These are phyloP conservation scores for Phytophthora cajani DNA, from an alignment of 352 stramenopile genomes.

Conservation along the genomic window DNA sequence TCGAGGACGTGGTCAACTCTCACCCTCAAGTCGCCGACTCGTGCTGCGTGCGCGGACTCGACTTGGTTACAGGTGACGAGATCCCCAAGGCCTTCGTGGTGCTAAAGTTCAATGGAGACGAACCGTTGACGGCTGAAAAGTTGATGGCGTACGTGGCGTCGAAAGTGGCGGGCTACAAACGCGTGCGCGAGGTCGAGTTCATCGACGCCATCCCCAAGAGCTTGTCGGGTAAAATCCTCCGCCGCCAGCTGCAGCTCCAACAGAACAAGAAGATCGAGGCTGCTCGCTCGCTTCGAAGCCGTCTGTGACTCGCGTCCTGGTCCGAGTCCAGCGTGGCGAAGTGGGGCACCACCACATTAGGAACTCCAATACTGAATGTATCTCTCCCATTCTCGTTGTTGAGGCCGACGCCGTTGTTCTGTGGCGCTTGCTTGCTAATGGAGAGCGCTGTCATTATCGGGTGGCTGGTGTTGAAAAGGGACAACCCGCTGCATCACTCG, in stretches of 20 bases:
- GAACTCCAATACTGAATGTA: not conserved
- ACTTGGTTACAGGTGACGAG: slow-evolving; percentile 81
- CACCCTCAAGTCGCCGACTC: slow-evolving; percentile 83
- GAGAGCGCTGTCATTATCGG: not conserved
- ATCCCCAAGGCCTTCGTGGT: slow-evolving; percentile 92
- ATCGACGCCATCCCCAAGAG: slow-evolving; percentile 88
- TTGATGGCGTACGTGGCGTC: slow-evolving; percentile 78
- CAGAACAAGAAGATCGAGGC: slow-evolving; percentile 44
- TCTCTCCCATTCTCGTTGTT: not conserved
- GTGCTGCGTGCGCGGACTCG: slow-evolving; percentile 60
- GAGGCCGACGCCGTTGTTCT: not conserved
- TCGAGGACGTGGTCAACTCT: slow-evolving; percentile 89
- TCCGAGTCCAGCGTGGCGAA: not conserved
- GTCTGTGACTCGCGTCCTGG: slow-evolving; percentile 10
- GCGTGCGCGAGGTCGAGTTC: slow-evolving; percentile 88
- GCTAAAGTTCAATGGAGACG: slow-evolving; percentile 45
- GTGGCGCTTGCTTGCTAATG: slow-evolving; percentile 1
- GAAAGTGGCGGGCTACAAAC: slow-evolving; percentile 88
- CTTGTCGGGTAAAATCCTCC: slow-evolving; percentile 90
- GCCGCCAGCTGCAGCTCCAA: slow-evolving; percentile 72
- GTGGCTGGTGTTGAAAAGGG: not conserved
- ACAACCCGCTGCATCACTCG: not conserved
- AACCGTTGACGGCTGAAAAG: slow-evolving; percentile 12
- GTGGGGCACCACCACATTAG: not conserved
- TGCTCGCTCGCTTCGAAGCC: slow-evolving; percentile 14